Percentiles rank a stretch among this genome's conserved stretches.
These are phyloP conservation scores for Podospora fimiseda DNA, from an alignment of 495 filamentous ascomycete species.

Conservation along the genomic window DNA sequence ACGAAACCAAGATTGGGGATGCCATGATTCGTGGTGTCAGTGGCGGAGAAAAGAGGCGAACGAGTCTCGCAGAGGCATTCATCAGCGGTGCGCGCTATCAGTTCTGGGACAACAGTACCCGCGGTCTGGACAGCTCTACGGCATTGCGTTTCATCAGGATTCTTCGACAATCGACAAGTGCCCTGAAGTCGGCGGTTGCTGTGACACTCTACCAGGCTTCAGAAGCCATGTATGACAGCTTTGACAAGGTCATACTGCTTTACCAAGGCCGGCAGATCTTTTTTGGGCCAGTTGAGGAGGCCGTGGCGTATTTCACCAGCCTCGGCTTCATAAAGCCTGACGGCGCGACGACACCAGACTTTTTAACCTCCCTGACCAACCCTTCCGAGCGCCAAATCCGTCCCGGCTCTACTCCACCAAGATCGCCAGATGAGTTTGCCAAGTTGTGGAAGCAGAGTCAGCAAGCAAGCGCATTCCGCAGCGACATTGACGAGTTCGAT, in stretches of 20 bases:
- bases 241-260: conserved; percentile 60
- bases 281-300: conserved; percentile 50
- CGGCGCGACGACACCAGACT: conserved; percentile 56
- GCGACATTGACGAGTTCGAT: conserved; percentile 56
- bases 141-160: conserved; percentile 68
- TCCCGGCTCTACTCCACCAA: conserved; percentile 54
- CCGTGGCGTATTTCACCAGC: conserved; percentile 52
- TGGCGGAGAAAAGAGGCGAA: conserved; percentile 51
- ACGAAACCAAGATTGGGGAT: conserved; percentile 72
- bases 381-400: conserved; percentile 57
- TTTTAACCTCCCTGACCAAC: conserved; percentile 66
- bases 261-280: conserved; percentile 61
- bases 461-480: no score
- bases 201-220: conserved; percentile 77
- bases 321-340: conserved; percentile 48
- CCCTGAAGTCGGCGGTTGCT: conserved; percentile 63
- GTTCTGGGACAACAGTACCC: conserved; percentile 62
- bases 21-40: conserved; percentile 66
- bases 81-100: conserved; percentile 34
- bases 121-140: conserved; percentile 68
- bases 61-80: conserved; percentile 45
- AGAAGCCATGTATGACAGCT: conserved; percentile 68
- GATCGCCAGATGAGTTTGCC: conserved; percentile 56
- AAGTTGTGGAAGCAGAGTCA: conserved; percentile 27
- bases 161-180: conserved; percentile 68